These are phyloP conservation scores for Boletus rufocinnamomeus DNA, from an alignment of 768 basidiomycete genomes.

Conservation along the genomic window DNA sequence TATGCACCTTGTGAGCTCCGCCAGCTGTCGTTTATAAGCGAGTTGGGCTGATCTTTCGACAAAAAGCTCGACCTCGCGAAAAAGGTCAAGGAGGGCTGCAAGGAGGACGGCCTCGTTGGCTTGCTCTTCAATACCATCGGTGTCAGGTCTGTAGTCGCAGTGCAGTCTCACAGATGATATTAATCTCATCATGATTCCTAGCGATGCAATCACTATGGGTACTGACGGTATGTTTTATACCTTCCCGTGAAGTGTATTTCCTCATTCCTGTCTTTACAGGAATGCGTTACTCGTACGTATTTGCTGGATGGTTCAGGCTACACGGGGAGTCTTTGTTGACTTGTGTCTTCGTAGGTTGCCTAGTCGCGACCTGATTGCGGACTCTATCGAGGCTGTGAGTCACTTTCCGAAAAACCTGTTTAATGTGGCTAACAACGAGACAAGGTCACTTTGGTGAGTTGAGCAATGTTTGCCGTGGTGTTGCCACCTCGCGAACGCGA, in stretches of 20 bases:
- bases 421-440: conserved; percentile 10
- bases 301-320: neutral
- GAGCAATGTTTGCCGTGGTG: neutral
- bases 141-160: conserved; percentile 55
- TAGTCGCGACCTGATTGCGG: conserved; percentile 86
- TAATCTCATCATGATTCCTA: conserved; percentile 24
- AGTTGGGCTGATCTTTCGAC: conserved; percentile 3
- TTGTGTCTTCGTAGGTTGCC: conserved; percentile 56
- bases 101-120: conserved; percentile 77
- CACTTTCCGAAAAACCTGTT: neutral
- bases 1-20: conserved; percentile 63
- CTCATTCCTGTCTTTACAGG: conserved; percentile 43
- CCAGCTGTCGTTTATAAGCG: neutral
- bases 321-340: neutral
- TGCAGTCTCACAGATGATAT: neutral
- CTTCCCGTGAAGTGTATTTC: neutral
- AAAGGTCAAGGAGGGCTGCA: conserved; percentile 81
- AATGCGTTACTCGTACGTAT: conserved; percentile 82
- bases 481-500: neutral
- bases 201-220: conserved; percentile 90
- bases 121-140: conserved; percentile 86
- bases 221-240: conserved; percentile 63
- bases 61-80: conserved; percentile 74
- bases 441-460: conserved; percentile 58
- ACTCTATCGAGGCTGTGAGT: conserved; percentile 80